Conservation (phyloP, 2,329 filamentous ascomycete genomes). For the Lecanicillium sp. region DNA sequence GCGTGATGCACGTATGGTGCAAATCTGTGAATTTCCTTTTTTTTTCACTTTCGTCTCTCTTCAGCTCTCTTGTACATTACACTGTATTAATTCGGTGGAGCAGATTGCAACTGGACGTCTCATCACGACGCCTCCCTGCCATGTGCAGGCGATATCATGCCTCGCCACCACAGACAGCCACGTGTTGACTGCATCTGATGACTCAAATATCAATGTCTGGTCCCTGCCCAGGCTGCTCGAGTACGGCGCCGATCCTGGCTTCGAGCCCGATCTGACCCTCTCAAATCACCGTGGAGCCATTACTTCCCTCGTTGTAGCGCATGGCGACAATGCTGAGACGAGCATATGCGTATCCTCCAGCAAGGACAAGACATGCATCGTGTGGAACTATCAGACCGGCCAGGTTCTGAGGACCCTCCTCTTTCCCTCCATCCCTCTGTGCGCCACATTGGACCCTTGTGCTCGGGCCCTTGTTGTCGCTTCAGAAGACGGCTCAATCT, state of each 20-base stretch:
- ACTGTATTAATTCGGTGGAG: background rate
- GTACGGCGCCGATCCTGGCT: slow-evolving; percentile 46
- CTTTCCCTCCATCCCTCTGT: slow-evolving; percentile 66
- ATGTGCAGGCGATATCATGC: slow-evolving; percentile 74
- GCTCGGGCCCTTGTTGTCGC: slow-evolving; percentile 77
- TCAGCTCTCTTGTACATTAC: background rate
- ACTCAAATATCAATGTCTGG: slow-evolving; percentile 92
- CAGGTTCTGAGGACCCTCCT: slow-evolving; percentile 74
- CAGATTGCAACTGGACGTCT: slow-evolving; percentile 70
- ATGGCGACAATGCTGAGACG: slow-evolving; percentile 60
- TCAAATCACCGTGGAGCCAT: slow-evolving; percentile 71
- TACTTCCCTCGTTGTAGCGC: slow-evolving; percentile 57
- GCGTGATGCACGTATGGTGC: no score
- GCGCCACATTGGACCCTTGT: slow-evolving; percentile 71
- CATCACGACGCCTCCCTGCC: slow-evolving; percentile 67
- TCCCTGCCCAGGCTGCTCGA: slow-evolving; percentile 68
- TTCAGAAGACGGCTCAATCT: slow-evolving; percentile 74
- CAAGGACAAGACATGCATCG: slow-evolving; percentile 79
- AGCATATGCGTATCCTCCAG: slow-evolving; percentile 81
- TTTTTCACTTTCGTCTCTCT: background rate
- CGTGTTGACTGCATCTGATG: slow-evolving; percentile 71
- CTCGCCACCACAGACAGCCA: slow-evolving; percentile 67
- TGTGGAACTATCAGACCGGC: slow-evolving; percentile 88
- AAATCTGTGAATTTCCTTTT: background rate
- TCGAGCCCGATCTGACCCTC: slow-evolving; percentile 70